phyloP scores from a whole-genome alignment of 352 stramenopile genomes.

The Halophytophthora polymorphica region DNA sequence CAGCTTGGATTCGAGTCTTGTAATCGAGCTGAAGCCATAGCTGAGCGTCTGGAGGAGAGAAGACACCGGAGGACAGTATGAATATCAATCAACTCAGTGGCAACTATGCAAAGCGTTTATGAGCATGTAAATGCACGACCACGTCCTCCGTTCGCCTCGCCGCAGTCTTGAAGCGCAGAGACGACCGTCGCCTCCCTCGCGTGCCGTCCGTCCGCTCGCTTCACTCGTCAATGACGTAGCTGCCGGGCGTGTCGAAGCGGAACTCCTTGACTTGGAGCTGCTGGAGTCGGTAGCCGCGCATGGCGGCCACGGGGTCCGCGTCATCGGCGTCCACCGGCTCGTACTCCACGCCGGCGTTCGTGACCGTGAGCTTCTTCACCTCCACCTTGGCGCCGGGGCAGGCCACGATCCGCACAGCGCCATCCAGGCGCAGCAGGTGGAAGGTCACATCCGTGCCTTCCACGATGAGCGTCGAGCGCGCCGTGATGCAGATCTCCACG shows the following conservation, averaged over 20 bases:
- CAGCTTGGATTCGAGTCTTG: no score
- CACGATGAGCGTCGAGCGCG: constrained; percentile 54
- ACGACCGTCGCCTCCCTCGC: background rate
- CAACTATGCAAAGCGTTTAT: no score
- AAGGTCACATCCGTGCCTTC: constrained; percentile 43
- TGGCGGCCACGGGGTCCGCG: constrained; percentile 37
- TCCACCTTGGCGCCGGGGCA: constrained; percentile 43
- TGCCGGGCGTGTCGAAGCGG: constrained; percentile 37
- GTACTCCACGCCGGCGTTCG: constrained; percentile 54
- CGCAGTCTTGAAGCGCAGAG: no score
- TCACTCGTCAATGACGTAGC: constrained; percentile 48
- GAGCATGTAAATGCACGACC: no score
- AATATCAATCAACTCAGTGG: no score
- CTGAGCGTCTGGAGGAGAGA: no score
- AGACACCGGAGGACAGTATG: no score
- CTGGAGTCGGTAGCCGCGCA: constrained; percentile 57
- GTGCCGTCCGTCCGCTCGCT: background rate
- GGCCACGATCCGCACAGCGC: constrained; percentile 43
- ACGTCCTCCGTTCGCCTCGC: no score
- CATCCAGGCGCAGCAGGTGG: constrained; percentile 38
- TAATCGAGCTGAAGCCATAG: no score
- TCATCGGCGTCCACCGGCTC: constrained; percentile 10
- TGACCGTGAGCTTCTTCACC: constrained; percentile 34
- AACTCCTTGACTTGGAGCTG: constrained; percentile 38
- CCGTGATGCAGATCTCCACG: constrained; percentile 28